Evolutionary conservation across 2,329 filamentous ascomycete species (phyloP).

Genomic region (Drechslerella stenobrocha): DNA sequence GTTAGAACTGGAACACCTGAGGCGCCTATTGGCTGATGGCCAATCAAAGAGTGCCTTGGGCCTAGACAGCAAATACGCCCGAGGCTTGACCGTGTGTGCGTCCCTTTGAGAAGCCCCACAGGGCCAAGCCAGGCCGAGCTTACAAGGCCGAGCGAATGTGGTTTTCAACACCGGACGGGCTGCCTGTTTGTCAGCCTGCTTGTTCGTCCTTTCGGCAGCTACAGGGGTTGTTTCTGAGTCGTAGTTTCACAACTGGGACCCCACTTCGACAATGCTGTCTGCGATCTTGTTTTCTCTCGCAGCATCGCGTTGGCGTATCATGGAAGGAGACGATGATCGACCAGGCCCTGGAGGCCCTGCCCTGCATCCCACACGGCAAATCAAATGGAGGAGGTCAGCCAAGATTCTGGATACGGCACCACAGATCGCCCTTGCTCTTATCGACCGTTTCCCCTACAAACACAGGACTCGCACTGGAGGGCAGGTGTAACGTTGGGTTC

Average conservation of each 20-base stretch:
- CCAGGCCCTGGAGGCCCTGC: slow-evolving; percentile 29
- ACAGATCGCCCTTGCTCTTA: slow-evolving; percentile 38
- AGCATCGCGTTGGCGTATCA: slow-evolving; percentile 21
- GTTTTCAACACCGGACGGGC: too few species aligned
- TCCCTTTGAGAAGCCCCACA: slow-evolving; percentile 21
- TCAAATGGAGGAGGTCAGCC: slow-evolving; percentile 36
- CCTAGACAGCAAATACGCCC: slow-evolving; percentile 34
- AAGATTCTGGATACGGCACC: slow-evolving; percentile 43
- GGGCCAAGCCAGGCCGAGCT: slow-evolving; percentile 9
- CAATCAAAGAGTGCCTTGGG: slow-evolving; percentile 26
- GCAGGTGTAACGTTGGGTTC: slow-evolving; percentile 43
- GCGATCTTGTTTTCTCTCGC: not conserved
- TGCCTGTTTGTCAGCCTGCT: not conserved
- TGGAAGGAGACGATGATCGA: slow-evolving; percentile 36
- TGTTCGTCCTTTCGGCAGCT: too few species aligned
- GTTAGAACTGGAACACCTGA: slow-evolving; percentile 11
- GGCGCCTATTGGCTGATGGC: not conserved
- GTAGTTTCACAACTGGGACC: slow-evolving; percentile 1
- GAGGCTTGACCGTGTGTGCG: slow-evolving; percentile 5
- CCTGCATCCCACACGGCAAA: slow-evolving; percentile 44
- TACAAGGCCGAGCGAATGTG: slow-evolving; percentile 9
- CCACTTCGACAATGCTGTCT: not conserved
- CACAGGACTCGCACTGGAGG: slow-evolving; percentile 28
- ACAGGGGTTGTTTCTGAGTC: too few species aligned
- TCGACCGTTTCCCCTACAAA: slow-evolving; percentile 21